A percentile compares a stretch with the other conserved stretches of the same genome.
Evolutionary conservation across 2,329 filamentous ascomycete genomes (phyloP).

Genomic region (Neocucurbitaria cava): DNA sequence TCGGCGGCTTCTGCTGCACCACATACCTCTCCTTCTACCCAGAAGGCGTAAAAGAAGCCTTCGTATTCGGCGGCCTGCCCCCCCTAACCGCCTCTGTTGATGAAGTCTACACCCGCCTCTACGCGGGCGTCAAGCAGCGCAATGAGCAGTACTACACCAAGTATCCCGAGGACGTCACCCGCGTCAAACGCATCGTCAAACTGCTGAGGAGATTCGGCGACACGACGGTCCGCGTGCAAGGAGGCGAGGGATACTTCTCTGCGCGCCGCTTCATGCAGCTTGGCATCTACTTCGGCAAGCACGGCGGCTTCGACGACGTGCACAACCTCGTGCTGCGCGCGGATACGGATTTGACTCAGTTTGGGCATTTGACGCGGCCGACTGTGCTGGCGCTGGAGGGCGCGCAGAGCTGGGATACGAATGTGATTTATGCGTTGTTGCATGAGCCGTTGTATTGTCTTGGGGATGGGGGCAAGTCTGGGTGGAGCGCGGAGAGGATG

Average conservation of each 20-base stretch:
- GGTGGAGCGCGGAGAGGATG: constrained; percentile 78
- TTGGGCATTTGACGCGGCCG: constrained; percentile 76
- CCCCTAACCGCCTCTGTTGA: constrained; percentile 76
- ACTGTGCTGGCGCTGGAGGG: constrained; percentile 74
- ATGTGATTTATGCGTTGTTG: constrained; percentile 82
- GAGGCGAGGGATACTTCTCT: constrained; percentile 72
- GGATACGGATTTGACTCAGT: constrained; percentile 74
- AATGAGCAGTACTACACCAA: constrained; percentile 84
- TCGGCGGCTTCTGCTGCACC: constrained; percentile 84
- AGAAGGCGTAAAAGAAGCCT: constrained; percentile 78
- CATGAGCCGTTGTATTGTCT: constrained; percentile 91
- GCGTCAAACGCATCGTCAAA: constrained; percentile 70
- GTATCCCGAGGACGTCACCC: constrained; percentile 78
- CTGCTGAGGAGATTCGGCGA: constrained; percentile 65
- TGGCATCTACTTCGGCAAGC: constrained; percentile 78
- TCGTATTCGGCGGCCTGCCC: constrained; percentile 83
- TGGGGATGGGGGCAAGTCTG: constrained; percentile 65
- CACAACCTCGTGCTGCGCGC: constrained; percentile 71
- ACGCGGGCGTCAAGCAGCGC: constrained; percentile 70
- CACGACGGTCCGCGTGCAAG: constrained; percentile 70
- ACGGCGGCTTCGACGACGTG: constrained; percentile 56
- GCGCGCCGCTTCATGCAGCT: constrained; percentile 77
- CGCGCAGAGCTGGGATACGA: constrained; percentile 73
- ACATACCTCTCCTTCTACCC: constrained; percentile 85
- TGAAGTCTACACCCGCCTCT: constrained; percentile 76